Evolutionary conservation across 140 eudicot genomes (phyloP).

Genomic region (Flaveria floridana): DNA sequence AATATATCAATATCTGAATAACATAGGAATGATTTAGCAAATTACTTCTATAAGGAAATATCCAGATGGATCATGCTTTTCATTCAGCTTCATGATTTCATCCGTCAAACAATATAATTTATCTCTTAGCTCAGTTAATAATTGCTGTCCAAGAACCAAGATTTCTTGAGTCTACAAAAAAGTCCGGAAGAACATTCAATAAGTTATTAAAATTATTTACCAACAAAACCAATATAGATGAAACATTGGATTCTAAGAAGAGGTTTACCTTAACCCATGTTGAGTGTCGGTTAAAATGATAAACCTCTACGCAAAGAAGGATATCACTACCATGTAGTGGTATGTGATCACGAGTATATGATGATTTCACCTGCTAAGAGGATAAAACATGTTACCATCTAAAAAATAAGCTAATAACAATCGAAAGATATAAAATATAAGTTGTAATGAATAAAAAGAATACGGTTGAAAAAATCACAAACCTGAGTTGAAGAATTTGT

Average conservation of each 20-base stretch:
- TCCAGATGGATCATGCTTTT: conserved; percentile 69
- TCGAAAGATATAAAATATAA: not conserved
- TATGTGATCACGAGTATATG: conserved; percentile 44
- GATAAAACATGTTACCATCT: conserved; percentile 2
- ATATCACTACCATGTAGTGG: conserved; percentile 55
- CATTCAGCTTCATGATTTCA: conserved; percentile 57
- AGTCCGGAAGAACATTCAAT: conserved; percentile 11
- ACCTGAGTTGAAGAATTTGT: conserved; percentile 48
- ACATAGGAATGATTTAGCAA: not conserved
- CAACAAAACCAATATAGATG: not conserved
- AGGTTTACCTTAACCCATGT: conserved; percentile 48
- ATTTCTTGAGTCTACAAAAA: conserved; percentile 70
- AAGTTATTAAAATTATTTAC: conserved; percentile 4
- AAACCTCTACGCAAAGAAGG: conserved; percentile 71
- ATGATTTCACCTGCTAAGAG: conserved; percentile 44
- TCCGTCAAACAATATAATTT: conserved; percentile 75
- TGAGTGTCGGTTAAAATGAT: conserved; percentile 38
- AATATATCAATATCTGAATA: conserved; percentile 14
- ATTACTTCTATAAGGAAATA: conserved; percentile 74
- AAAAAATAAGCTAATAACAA: conserved; percentile 1
- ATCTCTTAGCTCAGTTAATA: conserved; percentile 66
- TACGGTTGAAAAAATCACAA: not conserved
- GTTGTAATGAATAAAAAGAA: not conserved
- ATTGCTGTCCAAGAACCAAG: conserved; percentile 78
- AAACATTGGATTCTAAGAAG: conserved; percentile 7